Evolutionary conservation across 2,329 filamentous ascomycete genomes (phyloP), one percentile per base, ranked within the genome.

Genomic region (Phoma sp.): DNA sequence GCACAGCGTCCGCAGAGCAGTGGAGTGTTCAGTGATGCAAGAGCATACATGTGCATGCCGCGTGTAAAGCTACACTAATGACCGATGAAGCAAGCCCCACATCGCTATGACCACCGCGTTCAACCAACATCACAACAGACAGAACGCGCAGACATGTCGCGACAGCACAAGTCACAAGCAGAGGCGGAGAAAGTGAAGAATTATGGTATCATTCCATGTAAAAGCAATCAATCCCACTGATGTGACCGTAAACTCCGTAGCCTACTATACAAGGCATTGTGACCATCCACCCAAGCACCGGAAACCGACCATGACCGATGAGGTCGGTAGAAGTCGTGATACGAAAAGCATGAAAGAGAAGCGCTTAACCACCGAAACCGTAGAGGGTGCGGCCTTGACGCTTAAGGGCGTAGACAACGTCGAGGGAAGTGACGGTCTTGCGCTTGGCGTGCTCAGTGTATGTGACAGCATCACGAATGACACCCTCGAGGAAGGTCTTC

Each of bases 371-470:
- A 84, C 90, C 90, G 85, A 93, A 93, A 82, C 90, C 89, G 84
- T 93, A 93, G 65, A 93, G 88, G 75, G 89, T 78, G 61, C 89
- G 82, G 73, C 85, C 85, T 77, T 87, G 85, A 73, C 85, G 79
- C 82, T 87, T 85, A 62, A 85, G 77, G 52, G 82, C 82, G 68
- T 86, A 85, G 75, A 87, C 84, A 41, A 86, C 84, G 66, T 87
- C 85, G 61, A 86, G 82, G 4, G 84, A 86, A 43, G 83, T 90
- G 77, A 90, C 88, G 11, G 88, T 90, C 86, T 90, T 90, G 79
- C 88, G 86, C 86, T 90, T 90, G 79, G 88, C 88, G 80, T 90
- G 87, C 81, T 90, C 87, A 51, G 87, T 90, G 82, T 90, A 90
- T 73, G 87, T 90, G 79, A 90, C 87, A 61, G 87, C 87, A 64